Evolutionary conservation across 2,329 filamentous ascomycete genomes (phyloP).

Genomic region (Aspergillus texensis): DNA sequence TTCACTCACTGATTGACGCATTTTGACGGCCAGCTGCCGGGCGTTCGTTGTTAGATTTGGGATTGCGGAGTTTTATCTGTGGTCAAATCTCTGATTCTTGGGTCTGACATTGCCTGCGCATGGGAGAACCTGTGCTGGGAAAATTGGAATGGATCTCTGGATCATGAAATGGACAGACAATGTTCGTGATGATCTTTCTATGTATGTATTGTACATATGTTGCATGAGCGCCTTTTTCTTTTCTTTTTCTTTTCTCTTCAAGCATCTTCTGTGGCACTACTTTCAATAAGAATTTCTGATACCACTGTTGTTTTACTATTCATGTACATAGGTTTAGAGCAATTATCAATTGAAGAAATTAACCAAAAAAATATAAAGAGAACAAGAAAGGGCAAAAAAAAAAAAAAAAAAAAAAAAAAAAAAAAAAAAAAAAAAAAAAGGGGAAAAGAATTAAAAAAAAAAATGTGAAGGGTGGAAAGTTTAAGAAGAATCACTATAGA

Average conservation of each 20-base stretch:
- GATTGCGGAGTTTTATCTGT: slow-evolving; percentile 3
- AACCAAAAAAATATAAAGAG: too few species aligned
- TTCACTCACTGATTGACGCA: slow-evolving; percentile 1
- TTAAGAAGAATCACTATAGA: too few species aligned
- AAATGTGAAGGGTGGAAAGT: too few species aligned
- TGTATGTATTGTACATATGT: slow-evolving; percentile 8
- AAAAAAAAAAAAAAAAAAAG: background rate
- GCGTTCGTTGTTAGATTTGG: background rate
- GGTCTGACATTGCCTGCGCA: background rate
- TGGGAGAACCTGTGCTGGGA: background rate
- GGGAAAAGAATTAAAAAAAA: background rate
- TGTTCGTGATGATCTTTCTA: slow-evolving; percentile 2
- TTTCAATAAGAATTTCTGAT: slow-evolving; percentile 1
- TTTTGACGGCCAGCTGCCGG: background rate
- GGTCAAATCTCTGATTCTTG: background rate
- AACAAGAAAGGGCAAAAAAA: background rate
- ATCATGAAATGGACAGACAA: background rate
- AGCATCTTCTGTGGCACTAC: background rate
- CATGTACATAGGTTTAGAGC: slow-evolving; percentile 3
- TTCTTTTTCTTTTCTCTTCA: slow-evolving; percentile 7
- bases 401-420: too few species aligned
- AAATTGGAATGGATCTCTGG: background rate
- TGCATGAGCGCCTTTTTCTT: slow-evolving; percentile 10
- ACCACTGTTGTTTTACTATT: background rate
- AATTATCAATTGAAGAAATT: background rate